phyloP scores from a whole-genome alignment of 257 asterid species.

The Fraxinus cuspidata region DNA sequence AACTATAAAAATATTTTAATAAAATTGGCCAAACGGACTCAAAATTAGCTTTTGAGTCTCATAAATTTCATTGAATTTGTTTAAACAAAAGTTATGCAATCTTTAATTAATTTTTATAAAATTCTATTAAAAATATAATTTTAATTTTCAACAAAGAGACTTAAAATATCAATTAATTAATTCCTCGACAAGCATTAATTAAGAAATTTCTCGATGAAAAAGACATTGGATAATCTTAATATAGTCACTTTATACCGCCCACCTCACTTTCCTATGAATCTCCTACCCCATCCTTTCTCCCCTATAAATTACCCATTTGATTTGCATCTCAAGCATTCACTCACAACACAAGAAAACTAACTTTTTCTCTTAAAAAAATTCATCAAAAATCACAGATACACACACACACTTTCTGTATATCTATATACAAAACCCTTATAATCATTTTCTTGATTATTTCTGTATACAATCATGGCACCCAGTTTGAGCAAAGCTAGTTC shows the following conservation, averaged over 20 bases:
- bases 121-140: no score
- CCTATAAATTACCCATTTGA: constrained; percentile 44
- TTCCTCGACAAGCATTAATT: background rate
- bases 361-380: background rate
- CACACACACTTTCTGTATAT: background rate
- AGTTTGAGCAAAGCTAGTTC: constrained; percentile 49
- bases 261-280: constrained; percentile 28
- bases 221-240: constrained; percentile 38
- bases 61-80: no score
- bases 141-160: no score
- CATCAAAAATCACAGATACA: background rate
- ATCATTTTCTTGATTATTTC: background rate
- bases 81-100: no score
- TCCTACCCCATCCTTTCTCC: background rate
- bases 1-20: no score
- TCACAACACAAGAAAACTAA: background rate
- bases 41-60: no score
- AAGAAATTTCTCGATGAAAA: constrained; percentile 30
- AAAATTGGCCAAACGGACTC: no score
- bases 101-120: no score
- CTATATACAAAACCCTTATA: background rate
- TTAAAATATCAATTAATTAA: no score
- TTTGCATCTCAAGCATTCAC: constrained; percentile 1
- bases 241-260: constrained; percentile 28
- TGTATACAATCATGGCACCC: constrained; percentile 60